Evolutionary conservation across 164 flowering plant genomes (phyloP), one percentile per base, ranked within the genome.

Genomic region (Cinnamomum chago): DNA sequence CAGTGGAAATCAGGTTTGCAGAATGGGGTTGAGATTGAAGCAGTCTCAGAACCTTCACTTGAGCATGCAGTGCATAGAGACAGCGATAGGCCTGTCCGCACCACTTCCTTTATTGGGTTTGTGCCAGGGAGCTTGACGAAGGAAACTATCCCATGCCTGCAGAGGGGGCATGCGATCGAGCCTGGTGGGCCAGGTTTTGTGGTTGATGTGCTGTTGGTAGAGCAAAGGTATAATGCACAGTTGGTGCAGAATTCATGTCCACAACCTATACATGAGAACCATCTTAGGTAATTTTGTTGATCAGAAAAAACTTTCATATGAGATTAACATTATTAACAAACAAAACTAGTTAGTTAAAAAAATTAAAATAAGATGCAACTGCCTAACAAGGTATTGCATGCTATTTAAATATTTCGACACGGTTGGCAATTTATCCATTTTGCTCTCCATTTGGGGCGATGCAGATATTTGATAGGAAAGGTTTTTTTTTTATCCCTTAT

Each of bases 121-220:
- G 92, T 85, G 50, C 83, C 86, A 0, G 91, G 88, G 23, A 94
- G 94, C 77, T 82, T 90, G 50, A 71, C 77, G 67, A 92, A 94
- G 27, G 97, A 90, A 64, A 94, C 89, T 30, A 94, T 91, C 51
- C 94, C 97, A 33, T 90, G 90, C 9, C 98, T 88, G 76, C 98
- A 95, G 9, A 95, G 90, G 52, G 98, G 98, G 79, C 98, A 95
- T 3, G 97, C 77, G 50, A 95, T 86, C n/a, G 98, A 90, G 27
- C 98, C 98, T 0, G 87, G 86, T 2, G 95, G 90, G 18, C 92
- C 89, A 6, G 81, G 76, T 0, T 83, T 60, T 11, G 74, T 77
- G 1, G 84, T 75, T 6, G 91, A 78, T 67, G 87, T 79, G 82
- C 82, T 76, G 79, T 82, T 87, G 51, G 89, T 91, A 28, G 91